Base-by-base conservation (phyloP, 1,284 basidiomycete species). In the Ustilago tritici region DNA sequence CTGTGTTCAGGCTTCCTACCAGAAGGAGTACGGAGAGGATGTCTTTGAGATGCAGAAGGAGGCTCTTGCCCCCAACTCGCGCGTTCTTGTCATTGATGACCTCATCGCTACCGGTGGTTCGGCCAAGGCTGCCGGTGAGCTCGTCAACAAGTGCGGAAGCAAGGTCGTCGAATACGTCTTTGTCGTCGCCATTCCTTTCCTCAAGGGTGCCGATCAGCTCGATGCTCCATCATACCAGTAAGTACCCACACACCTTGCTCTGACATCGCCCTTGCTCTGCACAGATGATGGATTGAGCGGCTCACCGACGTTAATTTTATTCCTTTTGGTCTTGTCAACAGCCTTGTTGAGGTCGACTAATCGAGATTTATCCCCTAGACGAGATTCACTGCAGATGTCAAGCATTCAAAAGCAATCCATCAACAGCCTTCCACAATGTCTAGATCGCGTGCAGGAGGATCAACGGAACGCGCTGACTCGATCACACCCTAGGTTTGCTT, bases 11-110 rank as follows among this genome's bases (percentile, higher is more conserved):
- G 93, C 91, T 2, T 90, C 90, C 54, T 99, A 95, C 84, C 90
- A 91, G 85, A 98, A 98, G 89, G 97, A 99, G 86, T 99, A 99
- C 83, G 97, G 96, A 38, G 93, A 95, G 92, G 95, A 98, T 85
- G 88, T 90, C 12, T 97, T 98, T 83, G 95, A 99, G 88, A 96
- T 99, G 91, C 97, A 99, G 87, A 89, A 90, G 47, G 93, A 92
- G 65, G 92, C 93, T 2, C 93, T 99, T 84, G 89, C 91, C 2
- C 56, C 77, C 38, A 94, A 94, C 38, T 92, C 96, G 85, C 93
- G 89, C 65, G 94, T 95, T 35, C 87, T 99, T 47, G 90, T 99
- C 55, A 89, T 99, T 36, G 97, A 99, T 87, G 97, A 99, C 87
- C 89, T 99, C 43, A 95, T 99, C 76, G 97, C 97, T 0, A 99